These are phyloP conservation scores for Haberlea rhodopensis DNA, from an alignment of 257 asterid genomes.

Conservation along the genomic window DNA sequence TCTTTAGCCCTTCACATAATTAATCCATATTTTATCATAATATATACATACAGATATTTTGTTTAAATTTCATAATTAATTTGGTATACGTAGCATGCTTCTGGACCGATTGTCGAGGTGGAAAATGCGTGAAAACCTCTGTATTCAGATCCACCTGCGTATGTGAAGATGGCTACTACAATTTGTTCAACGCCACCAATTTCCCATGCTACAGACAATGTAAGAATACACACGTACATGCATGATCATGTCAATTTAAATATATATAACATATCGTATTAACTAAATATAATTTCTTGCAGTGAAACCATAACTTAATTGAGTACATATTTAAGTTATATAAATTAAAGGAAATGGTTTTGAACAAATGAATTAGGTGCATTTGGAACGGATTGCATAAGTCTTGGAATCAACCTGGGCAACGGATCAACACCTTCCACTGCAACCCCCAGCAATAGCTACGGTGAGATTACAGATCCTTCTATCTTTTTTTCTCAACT, in stretches of 20 bases:
- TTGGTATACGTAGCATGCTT: neutral
- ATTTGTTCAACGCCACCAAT: neutral
- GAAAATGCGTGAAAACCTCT: neutral
- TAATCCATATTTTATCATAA: too few relatives aligned
- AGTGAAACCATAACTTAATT: too few relatives aligned
- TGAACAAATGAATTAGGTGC: neutral
- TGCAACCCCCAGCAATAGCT: neutral
- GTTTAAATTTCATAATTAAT: neutral
- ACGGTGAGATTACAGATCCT: neutral
- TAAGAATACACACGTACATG: neutral
- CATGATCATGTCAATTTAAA: too few relatives aligned
- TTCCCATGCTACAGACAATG: slow-evolving; percentile 1
- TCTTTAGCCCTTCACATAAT: neutral
- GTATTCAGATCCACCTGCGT: neutral
- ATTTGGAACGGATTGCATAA: neutral
- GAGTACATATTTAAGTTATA: too few relatives aligned
- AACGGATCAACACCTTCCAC: neutral
- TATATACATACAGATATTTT: too few relatives aligned
- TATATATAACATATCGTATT: too few relatives aligned
- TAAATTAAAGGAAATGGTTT: neutral
- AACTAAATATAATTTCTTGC: too few relatives aligned
- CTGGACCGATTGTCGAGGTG: neutral
- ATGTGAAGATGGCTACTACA: neutral
- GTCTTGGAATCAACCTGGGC: neutral
- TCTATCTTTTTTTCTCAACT: neutral